These are phyloP conservation scores for Grosmannia clavigera DNA, from an alignment of 2,329 filamentous ascomycete genomes.

Conservation along the genomic window DNA sequence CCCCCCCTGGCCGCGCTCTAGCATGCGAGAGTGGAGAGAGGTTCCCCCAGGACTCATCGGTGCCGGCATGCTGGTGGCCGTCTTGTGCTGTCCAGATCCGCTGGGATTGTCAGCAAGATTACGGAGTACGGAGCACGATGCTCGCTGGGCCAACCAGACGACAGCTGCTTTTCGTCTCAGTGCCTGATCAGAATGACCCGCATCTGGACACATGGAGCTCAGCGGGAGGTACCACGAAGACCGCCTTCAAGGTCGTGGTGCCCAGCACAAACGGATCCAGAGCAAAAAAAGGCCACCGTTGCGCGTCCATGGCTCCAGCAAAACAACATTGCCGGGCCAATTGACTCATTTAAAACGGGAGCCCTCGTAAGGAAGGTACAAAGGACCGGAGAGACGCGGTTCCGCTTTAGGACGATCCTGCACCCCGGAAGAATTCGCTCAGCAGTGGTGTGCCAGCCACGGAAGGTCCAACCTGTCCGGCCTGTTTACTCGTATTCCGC, in stretches of 20 bases:
- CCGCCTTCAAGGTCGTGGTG: neutral
- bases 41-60: neutral
- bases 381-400: neutral
- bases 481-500: neutral
- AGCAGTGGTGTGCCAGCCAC: neutral
- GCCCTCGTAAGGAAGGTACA: neutral
- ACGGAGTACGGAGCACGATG: neutral
- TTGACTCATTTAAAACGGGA: neutral
- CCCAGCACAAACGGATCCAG: neutral
- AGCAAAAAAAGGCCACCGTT: too few species aligned
- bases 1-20: neutral
- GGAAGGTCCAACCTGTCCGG: neutral
- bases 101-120: neutral
- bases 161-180: neutral
- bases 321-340: neutral
- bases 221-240: neutral
- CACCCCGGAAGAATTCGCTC: conserved; percentile 1
- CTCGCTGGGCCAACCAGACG: neutral
- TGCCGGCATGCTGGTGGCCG: neutral
- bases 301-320: neutral
- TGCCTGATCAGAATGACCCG: neutral
- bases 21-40: neutral
- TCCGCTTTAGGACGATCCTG: neutral
- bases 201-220: neutral
- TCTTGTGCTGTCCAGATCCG: neutral